Evolutionary conservation across 441 rosid species (phyloP).

Genomic region (Flueggea neowawraea): DNA sequence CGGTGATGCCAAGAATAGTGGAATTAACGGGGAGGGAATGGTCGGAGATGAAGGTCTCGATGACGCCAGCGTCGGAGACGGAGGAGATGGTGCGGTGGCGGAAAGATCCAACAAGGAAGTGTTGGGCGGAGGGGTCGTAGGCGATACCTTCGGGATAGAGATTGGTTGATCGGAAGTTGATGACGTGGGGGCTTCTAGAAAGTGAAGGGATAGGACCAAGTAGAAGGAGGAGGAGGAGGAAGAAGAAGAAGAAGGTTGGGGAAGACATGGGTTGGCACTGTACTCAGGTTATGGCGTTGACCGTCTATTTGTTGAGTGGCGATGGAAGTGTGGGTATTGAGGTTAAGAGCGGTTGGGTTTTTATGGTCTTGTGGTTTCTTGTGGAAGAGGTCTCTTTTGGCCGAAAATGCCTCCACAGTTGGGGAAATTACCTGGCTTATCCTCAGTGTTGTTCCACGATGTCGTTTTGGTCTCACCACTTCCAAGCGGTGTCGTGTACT

Average conservation of each 20-base stretch:
- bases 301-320: too few relatives aligned
- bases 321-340: too few relatives aligned
- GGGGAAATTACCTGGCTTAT: too few relatives aligned
- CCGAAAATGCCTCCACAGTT: too few relatives aligned
- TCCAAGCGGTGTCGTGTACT: too few relatives aligned
- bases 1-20: conserved; percentile 47
- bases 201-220: conserved; percentile 14
- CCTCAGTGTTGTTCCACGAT: too few relatives aligned
- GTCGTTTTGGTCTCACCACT: too few relatives aligned
- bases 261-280: too few relatives aligned
- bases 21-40: conserved; percentile 51
- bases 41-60: conserved; percentile 54
- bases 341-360: too few relatives aligned
- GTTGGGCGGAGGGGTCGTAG: conserved; percentile 67
- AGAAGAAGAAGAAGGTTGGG: not conserved
- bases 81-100: conserved; percentile 53
- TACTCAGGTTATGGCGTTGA: too few relatives aligned
- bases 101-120: conserved; percentile 78
- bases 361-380: too few relatives aligned
- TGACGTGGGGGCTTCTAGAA: conserved; percentile 43
- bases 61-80: conserved; percentile 82
- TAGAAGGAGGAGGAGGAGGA: conserved; percentile 16
- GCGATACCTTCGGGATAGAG: conserved; percentile 76
- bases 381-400: too few relatives aligned
- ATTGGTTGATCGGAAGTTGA: conserved; percentile 58